These are phyloP conservation scores for Diaporthe citriasiana DNA, from an alignment of 2,329 filamentous ascomycete species.

Conservation along the genomic window DNA sequence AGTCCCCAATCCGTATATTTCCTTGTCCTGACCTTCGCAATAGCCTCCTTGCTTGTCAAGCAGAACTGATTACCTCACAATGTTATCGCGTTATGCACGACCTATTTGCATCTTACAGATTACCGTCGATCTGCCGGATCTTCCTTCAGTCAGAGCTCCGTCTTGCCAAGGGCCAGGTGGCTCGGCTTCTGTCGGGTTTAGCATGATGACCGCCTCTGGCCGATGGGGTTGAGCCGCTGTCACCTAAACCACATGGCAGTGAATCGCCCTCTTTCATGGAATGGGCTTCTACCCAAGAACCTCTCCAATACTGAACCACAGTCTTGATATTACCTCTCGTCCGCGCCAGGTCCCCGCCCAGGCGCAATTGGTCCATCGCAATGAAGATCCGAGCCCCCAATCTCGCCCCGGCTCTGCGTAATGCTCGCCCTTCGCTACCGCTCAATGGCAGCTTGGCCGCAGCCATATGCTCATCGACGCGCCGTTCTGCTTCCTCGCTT, in stretches of 20 bases:
- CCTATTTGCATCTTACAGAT: background rate
- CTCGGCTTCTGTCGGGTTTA: conserved; percentile 42
- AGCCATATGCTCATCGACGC: conserved; percentile 44
- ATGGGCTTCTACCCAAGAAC: background rate
- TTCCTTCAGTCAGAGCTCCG: background rate
- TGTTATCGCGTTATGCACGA: background rate
- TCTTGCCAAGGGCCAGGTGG: conserved; percentile 2
- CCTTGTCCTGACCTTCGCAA: background rate
- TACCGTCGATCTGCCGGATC: background rate
- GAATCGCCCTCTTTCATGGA: background rate
- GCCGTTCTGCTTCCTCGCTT: conserved; percentile 62
- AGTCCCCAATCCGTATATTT: background rate
- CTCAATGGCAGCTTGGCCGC: conserved; percentile 22
- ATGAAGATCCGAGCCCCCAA: conserved; percentile 43
- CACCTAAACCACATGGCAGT: conserved; percentile 2
- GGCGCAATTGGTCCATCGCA: background rate
- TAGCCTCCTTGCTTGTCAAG: background rate
- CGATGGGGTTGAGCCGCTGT: conserved; percentile 25
- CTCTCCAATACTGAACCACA: background rate
- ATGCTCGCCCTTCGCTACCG: conserved; percentile 41
- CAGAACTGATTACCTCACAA: background rate
- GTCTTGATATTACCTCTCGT: background rate
- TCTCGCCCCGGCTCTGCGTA: conserved; percentile 35
- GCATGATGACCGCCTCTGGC: conserved; percentile 27
- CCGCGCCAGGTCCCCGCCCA: background rate